Percentiles rank a stretch among this genome's conserved stretches.
These are phyloP conservation scores for Urtica urens DNA, from an alignment of 306 rosid species.

Conservation along the genomic window DNA sequence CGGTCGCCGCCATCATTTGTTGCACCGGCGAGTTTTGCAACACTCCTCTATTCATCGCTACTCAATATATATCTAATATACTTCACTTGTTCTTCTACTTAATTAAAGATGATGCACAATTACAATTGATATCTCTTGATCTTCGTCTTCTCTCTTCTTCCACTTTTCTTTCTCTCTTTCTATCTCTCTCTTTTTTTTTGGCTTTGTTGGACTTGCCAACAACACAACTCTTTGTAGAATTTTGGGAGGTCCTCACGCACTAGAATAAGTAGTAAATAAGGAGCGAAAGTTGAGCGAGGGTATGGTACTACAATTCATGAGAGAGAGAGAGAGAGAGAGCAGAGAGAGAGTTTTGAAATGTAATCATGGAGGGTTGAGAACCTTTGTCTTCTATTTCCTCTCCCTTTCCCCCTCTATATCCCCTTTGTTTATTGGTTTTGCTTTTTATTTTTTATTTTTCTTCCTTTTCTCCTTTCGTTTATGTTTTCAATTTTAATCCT, in stretches of 20 bases:
- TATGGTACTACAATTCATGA: conserved; percentile 25
- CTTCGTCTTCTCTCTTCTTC: conserved; percentile 1
- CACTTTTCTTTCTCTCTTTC: neutral
- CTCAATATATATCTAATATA: neutral
- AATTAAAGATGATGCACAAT: neutral
- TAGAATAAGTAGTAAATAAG: conserved; percentile 37
- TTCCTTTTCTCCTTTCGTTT: conserved; percentile 9
- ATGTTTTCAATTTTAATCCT: conserved; percentile 29
- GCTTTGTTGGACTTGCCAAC: conserved; percentile 21
- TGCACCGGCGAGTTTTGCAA: conserved; percentile 84
- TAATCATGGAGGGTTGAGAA: conserved; percentile 67
- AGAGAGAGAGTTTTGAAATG: conserved; percentile 42
- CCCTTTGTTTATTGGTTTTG: conserved; percentile 36
- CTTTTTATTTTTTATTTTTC: conserved; percentile 26
- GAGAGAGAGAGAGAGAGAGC: conserved; percentile 17
- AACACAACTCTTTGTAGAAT: conserved; percentile 37
- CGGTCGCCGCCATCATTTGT: conserved; percentile 74
- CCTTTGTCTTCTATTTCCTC: conserved; percentile 34
- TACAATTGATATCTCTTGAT: neutral
- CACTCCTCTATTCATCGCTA: conserved; percentile 57
- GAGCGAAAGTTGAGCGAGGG: conserved; percentile 4
- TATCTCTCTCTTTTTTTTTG: conserved; percentile 13
- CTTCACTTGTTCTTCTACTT: neutral
- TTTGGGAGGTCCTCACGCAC: conserved; percentile 41
- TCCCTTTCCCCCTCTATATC: conserved; percentile 16